Percentiles rank a stretch among this genome's conserved stretches.
phyloP scores from a whole-genome alignment of 306 rosid species.

The Vigna trinervia region DNA sequence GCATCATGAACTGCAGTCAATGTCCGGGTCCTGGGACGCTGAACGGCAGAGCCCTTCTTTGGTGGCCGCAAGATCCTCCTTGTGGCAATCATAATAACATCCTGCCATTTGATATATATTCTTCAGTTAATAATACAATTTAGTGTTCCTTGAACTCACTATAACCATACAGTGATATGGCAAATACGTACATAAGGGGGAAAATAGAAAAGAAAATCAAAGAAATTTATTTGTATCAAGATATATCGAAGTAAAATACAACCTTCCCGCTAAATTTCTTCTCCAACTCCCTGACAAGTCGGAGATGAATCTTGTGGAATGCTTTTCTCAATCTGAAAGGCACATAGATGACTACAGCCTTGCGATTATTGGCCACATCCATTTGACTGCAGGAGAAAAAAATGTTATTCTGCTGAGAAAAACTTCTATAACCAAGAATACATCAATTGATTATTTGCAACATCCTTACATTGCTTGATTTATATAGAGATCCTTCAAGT shows the following conservation, averaged over 20 bases:
- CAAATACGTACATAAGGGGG: neutral
- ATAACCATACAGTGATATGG: neutral
- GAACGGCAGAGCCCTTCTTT: conserved; percentile 80
- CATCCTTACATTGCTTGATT: conserved; percentile 65
- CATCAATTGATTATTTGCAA: neutral
- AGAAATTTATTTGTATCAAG: neutral
- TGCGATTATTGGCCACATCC: conserved; percentile 68
- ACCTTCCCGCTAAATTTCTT: conserved; percentile 87
- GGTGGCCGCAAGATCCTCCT: conserved; percentile 77
- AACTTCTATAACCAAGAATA: neutral
- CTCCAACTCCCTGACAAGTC: conserved; percentile 79
- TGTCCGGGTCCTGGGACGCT: conserved; percentile 76
- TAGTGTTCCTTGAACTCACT: neutral
- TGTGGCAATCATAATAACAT: conserved; percentile 71
- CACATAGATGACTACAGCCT: conserved; percentile 72
- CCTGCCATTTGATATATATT: conserved; percentile 46
- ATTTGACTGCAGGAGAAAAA: conserved; percentile 55
- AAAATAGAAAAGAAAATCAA: neutral
- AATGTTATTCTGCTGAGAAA: neutral
- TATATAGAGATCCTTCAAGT: conserved; percentile 74
- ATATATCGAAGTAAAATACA: neutral
- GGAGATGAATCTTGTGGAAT: conserved; percentile 68
- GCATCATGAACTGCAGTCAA: conserved; percentile 79
- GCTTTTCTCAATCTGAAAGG: conserved; percentile 78
- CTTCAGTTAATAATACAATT: conserved; percentile 13